These are phyloP conservation scores for Angophora floribunda DNA, from an alignment of 345 rosid genomes.

Conservation along the genomic window DNA sequence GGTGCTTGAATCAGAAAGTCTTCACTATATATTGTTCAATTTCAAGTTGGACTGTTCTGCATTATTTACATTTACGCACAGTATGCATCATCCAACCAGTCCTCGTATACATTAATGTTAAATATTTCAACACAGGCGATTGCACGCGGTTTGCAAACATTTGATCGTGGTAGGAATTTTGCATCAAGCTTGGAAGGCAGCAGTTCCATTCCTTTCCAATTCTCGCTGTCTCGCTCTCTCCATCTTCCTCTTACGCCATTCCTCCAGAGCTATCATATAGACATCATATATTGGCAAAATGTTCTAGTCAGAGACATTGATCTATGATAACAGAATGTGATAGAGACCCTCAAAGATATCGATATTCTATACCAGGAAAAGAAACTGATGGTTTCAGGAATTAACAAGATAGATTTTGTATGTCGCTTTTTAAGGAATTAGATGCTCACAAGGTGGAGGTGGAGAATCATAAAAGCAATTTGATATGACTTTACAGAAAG, in stretches of 20 bases:
- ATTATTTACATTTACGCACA: neutral
- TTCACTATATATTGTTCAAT: neutral
- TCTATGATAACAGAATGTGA: neutral
- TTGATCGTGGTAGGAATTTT: neutral
- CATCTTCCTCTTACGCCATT: slow-evolving; percentile 90
- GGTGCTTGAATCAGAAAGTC: neutral
- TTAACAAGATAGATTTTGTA: neutral
- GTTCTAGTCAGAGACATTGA: neutral
- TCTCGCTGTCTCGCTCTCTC: slow-evolving; percentile 68
- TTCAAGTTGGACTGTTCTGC: neutral
- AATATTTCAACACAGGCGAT: neutral
- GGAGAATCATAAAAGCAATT: neutral
- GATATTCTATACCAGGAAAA: neutral
- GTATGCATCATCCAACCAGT: neutral
- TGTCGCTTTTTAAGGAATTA: neutral
- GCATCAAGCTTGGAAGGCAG: neutral
- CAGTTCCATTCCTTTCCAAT: slow-evolving; percentile 53
- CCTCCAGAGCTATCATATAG: slow-evolving; percentile 54
- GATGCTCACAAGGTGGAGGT: neutral
- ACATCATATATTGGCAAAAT: neutral
- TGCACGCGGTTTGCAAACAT: neutral
- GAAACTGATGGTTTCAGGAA: neutral
- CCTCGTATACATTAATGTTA: neutral
- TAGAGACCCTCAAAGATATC: neutral
- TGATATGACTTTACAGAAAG: neutral